Base-by-base conservation (phyloP, 805 yeast genomes). In the Saturnispora sanitii region DNA sequence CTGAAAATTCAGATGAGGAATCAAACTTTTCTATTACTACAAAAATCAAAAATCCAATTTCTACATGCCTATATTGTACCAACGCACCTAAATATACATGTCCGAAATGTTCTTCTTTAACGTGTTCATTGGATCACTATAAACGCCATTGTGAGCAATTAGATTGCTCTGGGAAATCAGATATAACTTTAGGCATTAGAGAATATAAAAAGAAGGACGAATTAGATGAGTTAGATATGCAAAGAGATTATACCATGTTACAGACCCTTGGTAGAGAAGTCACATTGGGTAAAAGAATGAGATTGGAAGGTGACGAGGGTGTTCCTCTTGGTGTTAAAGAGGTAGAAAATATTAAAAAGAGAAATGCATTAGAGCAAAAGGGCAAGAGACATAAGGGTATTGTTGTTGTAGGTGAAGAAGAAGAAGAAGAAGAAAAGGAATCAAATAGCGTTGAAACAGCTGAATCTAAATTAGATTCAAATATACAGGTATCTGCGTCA, bases 181-280 rank as follows among this genome's bases (percentile, higher is more conserved):
- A 82, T 52, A 22, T 49, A 0, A 45, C 57, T 1, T 16, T 34
- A 13, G 53, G 51, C 7, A 73, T 73, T 12, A 36, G 45, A 31
- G 62, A 62, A 35, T 85, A 76, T 53, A 61, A 82, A 1, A 51
- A 75, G 1, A 66, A 71, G 38, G 57, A 58, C 4, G 68, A 68
- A 2, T 58, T 86, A 6, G 61, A 62, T 20, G 59, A 61, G 7
- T 49, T 58, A 4, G 73, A 77, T 35, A 73, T 87, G 6, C 86
- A 87, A 53, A 61, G 96, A 45, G 96, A 88, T 56, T 88, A 86
- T 57, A 81, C 84, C 54, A 84, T 83, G 53, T 60, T 88, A 25
- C 65, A 73, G 43, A 65, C 64, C 17, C 49, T 87, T 40, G 79
- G 77, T 37, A 62, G 96, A 33, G 58, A 68, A 2, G 64, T 86